Base-by-base conservation (phyloP, 352 stramenopile species). In the Phytopythium helicoides region DNA sequence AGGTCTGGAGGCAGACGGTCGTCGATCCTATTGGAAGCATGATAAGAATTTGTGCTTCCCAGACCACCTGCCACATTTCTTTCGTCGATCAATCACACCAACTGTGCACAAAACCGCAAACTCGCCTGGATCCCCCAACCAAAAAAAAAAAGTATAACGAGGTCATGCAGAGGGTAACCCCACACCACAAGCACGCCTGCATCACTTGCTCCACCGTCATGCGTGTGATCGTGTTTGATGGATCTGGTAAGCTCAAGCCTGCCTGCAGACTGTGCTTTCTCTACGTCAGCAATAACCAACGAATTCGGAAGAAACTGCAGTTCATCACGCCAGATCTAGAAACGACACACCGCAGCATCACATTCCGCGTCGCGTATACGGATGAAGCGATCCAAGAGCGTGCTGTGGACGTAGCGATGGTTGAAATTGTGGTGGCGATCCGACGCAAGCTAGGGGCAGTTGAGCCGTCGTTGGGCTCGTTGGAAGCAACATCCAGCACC, bases 291-390 rank as follows among this genome's bases (percentile, higher is more conserved):
- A 47, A 60, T 5, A 60, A 58, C 3, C 78, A 68, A 39, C 56
- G 63, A 0, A 57, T 78, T 11, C 63, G 63, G 36, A 73, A 73
- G 41, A 60, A 66, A 16, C 48, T 81, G 18, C 69, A 57, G 11
- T 78, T 76, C 38, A 64, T 76, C 40, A 57, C 63, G 6, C 56
- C 48, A 15, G 60, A 76, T 22, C 48, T 71, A 1, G 60, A 70
- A 26, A 64, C 72, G 31, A 45, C 68, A 21, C 64, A 78, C 58
- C 68, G 69, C 22, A 71, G 70, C 42, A 52, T 81, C 22, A 66
- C 62, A 35, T 78, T 81, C 44, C 78, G 68, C 36, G 54, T 65
- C 11, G 62, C 62, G 42, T 81, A 68, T 45, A 66, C 76, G 35
- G 69, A 64, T 47, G 66, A 73, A 21, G 59, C 59, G 6, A 44